Percentiles rank a stretch among this genome's conserved stretches.
Evolutionary conservation across 2,329 filamentous ascomycete genomes (phyloP).

Genomic region (Ascochyta fabae): DNA sequence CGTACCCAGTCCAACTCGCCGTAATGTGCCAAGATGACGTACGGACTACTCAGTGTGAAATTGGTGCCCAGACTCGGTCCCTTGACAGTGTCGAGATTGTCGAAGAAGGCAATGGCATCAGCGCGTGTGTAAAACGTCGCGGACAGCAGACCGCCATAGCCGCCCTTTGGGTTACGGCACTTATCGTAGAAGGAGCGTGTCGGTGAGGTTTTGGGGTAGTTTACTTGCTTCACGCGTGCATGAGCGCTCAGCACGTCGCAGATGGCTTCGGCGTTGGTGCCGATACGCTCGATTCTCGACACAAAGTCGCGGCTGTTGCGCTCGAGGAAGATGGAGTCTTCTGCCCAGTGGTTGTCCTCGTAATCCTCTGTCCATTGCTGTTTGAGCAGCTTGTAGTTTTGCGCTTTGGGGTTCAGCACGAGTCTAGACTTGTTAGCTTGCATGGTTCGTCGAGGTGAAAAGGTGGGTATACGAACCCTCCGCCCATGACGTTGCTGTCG

Average conservation of each 20-base stretch:
- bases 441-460: no score
- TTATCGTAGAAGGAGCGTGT: slow-evolving; percentile 78
- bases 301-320: slow-evolving; percentile 94
- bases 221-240: slow-evolving; percentile 74
- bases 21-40: slow-evolving; percentile 91
- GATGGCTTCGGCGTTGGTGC: slow-evolving; percentile 82
- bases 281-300: slow-evolving; percentile 81
- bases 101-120: slow-evolving; percentile 82
- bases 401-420: slow-evolving; percentile 70
- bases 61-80: slow-evolving; percentile 96
- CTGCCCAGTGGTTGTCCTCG: slow-evolving; percentile 92
- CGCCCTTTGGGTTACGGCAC: slow-evolving; percentile 74
- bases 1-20: slow-evolving; percentile 85
- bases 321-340: slow-evolving; percentile 94
- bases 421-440: slow-evolving; percentile 45
- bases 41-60: slow-evolving; percentile 91
- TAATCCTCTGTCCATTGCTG: slow-evolving; percentile 68
- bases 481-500: slow-evolving; percentile 98
- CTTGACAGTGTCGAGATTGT: slow-evolving; percentile 85
- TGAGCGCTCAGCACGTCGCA: slow-evolving; percentile 72
- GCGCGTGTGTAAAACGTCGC: slow-evolving; percentile 75
- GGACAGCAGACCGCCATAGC: slow-evolving; percentile 89
- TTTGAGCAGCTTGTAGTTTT: slow-evolving; percentile 75
- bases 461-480: slow-evolving; percentile 51
- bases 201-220: slow-evolving; percentile 83